Percentiles rank a stretch among this genome's conserved stretches.
Evolutionary conservation across 106 monocot species (phyloP).

Genomic region (Dioscorea zingiberensis): DNA sequence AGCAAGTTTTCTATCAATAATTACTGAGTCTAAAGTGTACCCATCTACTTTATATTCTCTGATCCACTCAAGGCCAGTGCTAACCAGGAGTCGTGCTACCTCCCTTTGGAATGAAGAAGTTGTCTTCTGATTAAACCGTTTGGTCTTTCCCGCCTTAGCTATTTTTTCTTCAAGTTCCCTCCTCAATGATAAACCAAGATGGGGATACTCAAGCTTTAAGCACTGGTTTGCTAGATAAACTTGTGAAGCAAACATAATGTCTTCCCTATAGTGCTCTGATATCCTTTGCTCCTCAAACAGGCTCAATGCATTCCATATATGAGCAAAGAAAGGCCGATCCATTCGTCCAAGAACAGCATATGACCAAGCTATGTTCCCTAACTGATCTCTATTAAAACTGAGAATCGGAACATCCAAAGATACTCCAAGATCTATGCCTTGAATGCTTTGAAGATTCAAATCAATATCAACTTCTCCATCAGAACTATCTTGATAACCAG

Average conservation of each 20-base stretch:
- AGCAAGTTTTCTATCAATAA: slow-evolving; percentile 73
- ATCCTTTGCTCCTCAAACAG: slow-evolving; percentile 45
- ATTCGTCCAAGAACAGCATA: slow-evolving; percentile 81
- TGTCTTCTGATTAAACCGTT: slow-evolving; percentile 80
- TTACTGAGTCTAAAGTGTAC: slow-evolving; percentile 84
- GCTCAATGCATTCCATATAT: slow-evolving; percentile 66
- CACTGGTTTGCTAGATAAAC: slow-evolving; percentile 77
- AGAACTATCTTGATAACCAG: slow-evolving; percentile 3
- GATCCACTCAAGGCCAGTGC: slow-evolving; percentile 89
- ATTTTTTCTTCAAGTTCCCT: slow-evolving; percentile 76
- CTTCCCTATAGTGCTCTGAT: slow-evolving; percentile 81
- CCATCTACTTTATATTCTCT: slow-evolving; percentile 76
- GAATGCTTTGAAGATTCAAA: slow-evolving; percentile 7
- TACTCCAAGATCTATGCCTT: slow-evolving; percentile 7
- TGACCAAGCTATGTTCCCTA: slow-evolving; percentile 91
- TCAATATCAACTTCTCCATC: not conserved
- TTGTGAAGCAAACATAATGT: slow-evolving; percentile 89
- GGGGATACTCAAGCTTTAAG: slow-evolving; percentile 77
- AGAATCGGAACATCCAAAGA: slow-evolving; percentile 4
- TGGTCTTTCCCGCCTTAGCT: slow-evolving; percentile 61
- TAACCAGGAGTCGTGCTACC: slow-evolving; percentile 70
- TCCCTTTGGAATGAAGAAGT: slow-evolving; percentile 97
- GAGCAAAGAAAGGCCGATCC: slow-evolving; percentile 65
- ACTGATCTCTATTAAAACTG: slow-evolving; percentile 73
- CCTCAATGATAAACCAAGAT: slow-evolving; percentile 54